Evolutionary conservation across 106 monocot species (phyloP).

Genomic region (Dendrobium catenatum): DNA sequence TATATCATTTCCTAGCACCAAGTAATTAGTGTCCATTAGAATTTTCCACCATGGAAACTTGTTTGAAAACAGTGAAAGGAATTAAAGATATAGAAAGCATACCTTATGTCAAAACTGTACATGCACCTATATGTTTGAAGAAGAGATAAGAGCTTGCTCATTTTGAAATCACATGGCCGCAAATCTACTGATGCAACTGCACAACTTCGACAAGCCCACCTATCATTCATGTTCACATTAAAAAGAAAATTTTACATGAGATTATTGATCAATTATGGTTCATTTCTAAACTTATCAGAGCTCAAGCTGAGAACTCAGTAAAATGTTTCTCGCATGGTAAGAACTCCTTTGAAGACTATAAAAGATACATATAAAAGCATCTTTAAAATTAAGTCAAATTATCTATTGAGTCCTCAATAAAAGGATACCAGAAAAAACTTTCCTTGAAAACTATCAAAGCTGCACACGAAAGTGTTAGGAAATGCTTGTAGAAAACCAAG

Average conservation of each 20-base stretch:
- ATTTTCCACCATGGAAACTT: neutral
- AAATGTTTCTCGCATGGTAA: neutral
- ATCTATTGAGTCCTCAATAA: neutral
- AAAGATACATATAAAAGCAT: neutral
- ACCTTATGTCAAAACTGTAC: conserved; percentile 7
- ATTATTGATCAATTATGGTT: neutral
- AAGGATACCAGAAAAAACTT: neutral
- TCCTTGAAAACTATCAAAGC: neutral
- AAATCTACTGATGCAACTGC: neutral
- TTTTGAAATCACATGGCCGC: conserved; percentile 12
- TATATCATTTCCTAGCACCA: neutral
- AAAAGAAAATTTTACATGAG: neutral
- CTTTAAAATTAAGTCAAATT: neutral
- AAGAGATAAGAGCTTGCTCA: conserved; percentile 1
- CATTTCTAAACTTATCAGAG: neutral
- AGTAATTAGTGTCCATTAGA: too few relatives aligned
- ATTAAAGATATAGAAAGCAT: neutral
- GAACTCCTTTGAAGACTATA: neutral
- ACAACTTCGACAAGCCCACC: conserved; percentile 8
- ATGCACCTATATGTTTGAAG: conserved; percentile 10
- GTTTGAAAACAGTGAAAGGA: neutral
- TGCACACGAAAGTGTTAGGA: neutral
- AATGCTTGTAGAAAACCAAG: too few relatives aligned
- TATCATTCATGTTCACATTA: conserved; percentile 1
- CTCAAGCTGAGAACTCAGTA: neutral